phyloP scores from a whole-genome alignment of 2,329 filamentous ascomycete genomes.

The Fonsecaea erecta region DNA sequence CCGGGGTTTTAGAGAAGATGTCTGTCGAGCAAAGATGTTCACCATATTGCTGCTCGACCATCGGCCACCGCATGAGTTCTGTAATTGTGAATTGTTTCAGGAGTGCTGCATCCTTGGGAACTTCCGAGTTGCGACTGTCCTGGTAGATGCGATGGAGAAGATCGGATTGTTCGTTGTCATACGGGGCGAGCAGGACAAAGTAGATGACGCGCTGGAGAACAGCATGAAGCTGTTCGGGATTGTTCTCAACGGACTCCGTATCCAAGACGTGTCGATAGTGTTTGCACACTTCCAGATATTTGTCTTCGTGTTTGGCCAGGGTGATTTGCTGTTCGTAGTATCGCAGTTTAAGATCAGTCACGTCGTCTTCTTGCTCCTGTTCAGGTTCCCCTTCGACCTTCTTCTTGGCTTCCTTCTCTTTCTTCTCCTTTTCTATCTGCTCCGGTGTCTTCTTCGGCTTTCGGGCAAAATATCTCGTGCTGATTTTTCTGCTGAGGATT shows the following conservation, averaged over 20 bases:
- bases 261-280: conserved; percentile 96
- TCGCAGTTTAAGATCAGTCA: conserved; percentile 91
- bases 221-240: conserved; percentile 80
- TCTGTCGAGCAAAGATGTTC: conserved; percentile 86
- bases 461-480: conserved; percentile 86
- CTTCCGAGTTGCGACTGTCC: conserved; percentile 78
- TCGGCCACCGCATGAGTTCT: conserved; percentile 98
- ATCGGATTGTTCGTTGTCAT: conserved; percentile 98
- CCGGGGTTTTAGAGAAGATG: conserved; percentile 73
- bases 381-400: conserved; percentile 77
- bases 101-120: conserved; percentile 80
- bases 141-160: conserved; percentile 90
- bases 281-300: conserved; percentile 97
- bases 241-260: conserved; percentile 91
- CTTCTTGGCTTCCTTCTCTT: conserved; percentile 81
- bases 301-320: conserved; percentile 93
- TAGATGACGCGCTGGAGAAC: conserved; percentile 95
- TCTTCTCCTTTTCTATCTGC: conserved; percentile 87
- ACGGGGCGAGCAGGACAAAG: conserved; percentile 93
- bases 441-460: conserved; percentile 90
- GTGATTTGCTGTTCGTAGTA: conserved; percentile 98
- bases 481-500: conserved; percentile 95
- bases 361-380: conserved; percentile 76
- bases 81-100: conserved; percentile 93
- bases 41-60: conserved; percentile 86